Percentiles rank a stretch among this genome's conserved stretches.
These are phyloP conservation scores for Ramalina peruviana DNA, from an alignment of 495 filamentous ascomycete species.

Conservation along the genomic window DNA sequence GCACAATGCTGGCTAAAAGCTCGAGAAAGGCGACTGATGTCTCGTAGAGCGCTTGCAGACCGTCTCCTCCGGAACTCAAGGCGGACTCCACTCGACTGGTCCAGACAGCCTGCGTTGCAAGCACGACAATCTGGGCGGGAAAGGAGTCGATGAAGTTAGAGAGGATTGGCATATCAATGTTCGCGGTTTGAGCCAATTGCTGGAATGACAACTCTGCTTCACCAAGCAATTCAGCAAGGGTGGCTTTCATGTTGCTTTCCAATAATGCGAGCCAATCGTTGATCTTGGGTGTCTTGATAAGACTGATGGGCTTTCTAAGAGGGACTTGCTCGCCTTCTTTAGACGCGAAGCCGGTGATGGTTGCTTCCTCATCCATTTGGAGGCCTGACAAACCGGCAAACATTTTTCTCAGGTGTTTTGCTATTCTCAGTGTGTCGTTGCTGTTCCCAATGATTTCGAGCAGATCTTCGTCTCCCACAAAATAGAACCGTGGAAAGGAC, in stretches of 20 bases:
- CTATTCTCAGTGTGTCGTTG: slow-evolving; percentile 87
- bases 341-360: slow-evolving; percentile 83
- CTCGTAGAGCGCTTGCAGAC: slow-evolving; percentile 54
- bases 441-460: slow-evolving; percentile 99
- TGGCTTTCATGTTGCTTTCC: slow-evolving; percentile 86
- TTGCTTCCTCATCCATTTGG: slow-evolving; percentile 75
- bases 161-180: slow-evolving; percentile 52
- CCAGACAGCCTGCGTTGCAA: slow-evolving; percentile 93
- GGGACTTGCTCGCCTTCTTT: slow-evolving; percentile 88
- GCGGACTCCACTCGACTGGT: slow-evolving; percentile 68
- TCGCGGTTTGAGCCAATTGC: slow-evolving; percentile 50
- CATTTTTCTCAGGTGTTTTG: slow-evolving; percentile 99
- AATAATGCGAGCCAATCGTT: slow-evolving; percentile 94
- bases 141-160: slow-evolving; percentile 64
- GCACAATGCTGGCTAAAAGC: slow-evolving; percentile 73
- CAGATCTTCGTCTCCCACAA: slow-evolving; percentile 95
- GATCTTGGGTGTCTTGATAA: slow-evolving; percentile 85
- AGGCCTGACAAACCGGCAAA: slow-evolving; percentile 89
- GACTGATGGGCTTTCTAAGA: slow-evolving; percentile 77
- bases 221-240: slow-evolving; percentile 76
- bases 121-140: slow-evolving; percentile 88
- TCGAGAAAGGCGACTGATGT: slow-evolving; percentile 68
- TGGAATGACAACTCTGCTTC: slow-evolving; percentile 57
- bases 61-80: slow-evolving; percentile 51
- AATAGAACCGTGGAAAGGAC: slow-evolving; percentile 97